These are phyloP conservation scores for Yamadazyma laniorum DNA, from an alignment of 805 yeast genomes.

Conservation along the genomic window DNA sequence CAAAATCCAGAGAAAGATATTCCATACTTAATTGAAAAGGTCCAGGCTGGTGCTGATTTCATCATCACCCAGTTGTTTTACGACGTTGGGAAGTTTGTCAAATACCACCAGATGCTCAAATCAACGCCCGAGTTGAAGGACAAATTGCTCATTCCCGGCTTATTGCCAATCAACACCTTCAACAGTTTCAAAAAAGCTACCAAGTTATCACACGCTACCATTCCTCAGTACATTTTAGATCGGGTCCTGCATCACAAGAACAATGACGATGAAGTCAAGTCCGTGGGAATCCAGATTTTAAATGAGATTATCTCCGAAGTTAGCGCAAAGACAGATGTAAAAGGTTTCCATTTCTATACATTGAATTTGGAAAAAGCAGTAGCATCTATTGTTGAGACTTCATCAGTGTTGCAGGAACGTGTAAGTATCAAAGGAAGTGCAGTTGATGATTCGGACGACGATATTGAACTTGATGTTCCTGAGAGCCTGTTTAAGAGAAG, in stretches of 20 bases:
- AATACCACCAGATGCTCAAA: conserved; percentile 57
- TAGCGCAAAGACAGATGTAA: conserved; percentile 49
- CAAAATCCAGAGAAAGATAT: conserved; percentile 71
- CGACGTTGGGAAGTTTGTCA: conserved; percentile 74
- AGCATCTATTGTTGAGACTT: conserved; percentile 73
- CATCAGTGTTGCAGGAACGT: conserved; percentile 45
- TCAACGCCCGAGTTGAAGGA: conserved; percentile 38
- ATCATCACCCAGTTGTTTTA: conserved; percentile 89
- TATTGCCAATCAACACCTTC: conserved; percentile 88
- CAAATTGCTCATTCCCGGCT: conserved; percentile 75
- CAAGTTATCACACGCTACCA: conserved; percentile 81
- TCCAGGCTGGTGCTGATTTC: conserved; percentile 93
- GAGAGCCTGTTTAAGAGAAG: conserved; percentile 23
- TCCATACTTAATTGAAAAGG: conserved; percentile 77
- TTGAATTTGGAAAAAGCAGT: conserved; percentile 89
- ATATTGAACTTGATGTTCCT: conserved; percentile 2
- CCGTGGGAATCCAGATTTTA: conserved; percentile 75
- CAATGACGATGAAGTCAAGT: conserved; percentile 75
- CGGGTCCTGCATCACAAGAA: conserved; percentile 56
- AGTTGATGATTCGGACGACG: conserved; percentile 10
- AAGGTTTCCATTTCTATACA: conserved; percentile 90
- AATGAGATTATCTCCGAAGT: conserved; percentile 61
- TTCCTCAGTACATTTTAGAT: conserved; percentile 57
- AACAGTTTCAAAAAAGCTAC: conserved; percentile 82
- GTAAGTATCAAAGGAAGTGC: conserved; percentile 35